phyloP scores from a whole-genome alignment of 2,329 filamentous ascomycete species.

The Apiospora marii region DNA sequence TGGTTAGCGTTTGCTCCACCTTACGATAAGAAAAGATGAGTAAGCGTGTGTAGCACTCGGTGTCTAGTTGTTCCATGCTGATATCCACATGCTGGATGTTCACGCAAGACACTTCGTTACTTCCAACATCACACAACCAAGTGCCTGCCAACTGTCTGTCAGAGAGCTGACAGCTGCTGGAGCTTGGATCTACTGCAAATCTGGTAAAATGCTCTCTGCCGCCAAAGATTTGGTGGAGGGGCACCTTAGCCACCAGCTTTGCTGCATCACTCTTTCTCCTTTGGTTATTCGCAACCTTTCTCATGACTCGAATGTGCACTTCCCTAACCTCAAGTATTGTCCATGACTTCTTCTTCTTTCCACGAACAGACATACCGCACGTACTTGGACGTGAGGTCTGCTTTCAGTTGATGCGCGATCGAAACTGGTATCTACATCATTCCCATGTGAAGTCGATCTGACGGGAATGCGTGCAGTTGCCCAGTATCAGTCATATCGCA shows the following conservation, averaged over 20 bases:
- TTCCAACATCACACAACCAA: background rate
- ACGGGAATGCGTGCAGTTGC: background rate
- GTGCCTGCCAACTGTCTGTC: background rate
- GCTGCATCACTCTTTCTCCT: background rate
- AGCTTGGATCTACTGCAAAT: background rate
- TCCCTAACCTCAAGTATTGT: background rate
- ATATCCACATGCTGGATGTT: background rate
- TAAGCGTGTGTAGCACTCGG: background rate
- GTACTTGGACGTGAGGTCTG: background rate
- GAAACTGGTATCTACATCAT: background rate
- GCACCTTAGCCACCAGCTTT: slow-evolving; percentile 10
- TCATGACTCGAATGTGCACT: slow-evolving; percentile 16
- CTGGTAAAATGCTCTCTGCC: background rate
- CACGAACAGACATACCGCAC: background rate
- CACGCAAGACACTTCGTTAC: background rate
- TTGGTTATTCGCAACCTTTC: background rate
- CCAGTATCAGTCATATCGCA: background rate
- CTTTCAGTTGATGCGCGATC: background rate
- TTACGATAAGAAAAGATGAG: background rate
- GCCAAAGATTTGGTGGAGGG: background rate
- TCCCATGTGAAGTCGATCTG: background rate
- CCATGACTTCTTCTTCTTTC: background rate
- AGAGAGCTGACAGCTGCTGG: background rate
- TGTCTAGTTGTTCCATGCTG: background rate
- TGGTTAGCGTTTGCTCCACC: background rate